Evolutionary conservation across 1,139 yeast genomes (phyloP).

Genomic region (Nakaseomyces glabratus): DNA sequence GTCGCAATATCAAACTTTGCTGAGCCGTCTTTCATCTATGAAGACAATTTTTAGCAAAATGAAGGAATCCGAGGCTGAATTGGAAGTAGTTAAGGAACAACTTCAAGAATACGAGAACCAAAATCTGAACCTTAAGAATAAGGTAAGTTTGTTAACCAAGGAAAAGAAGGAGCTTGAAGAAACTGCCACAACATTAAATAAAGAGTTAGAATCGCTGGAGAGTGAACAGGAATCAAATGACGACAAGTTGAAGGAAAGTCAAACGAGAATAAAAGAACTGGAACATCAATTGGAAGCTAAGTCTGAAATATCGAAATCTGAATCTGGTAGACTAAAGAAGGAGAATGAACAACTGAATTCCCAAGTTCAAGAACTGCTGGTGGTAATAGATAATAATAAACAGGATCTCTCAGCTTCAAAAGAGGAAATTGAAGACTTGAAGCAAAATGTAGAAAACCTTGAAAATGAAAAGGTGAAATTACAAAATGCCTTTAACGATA

Average conservation of each 20-base stretch:
- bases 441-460: conserved; percentile 12
- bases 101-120: conserved; percentile 33
- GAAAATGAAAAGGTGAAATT: conserved; percentile 20
- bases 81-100: conserved; percentile 47
- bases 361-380: conserved; percentile 24
- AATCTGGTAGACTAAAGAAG: conserved; percentile 15
- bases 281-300: conserved; percentile 21
- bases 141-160: conserved; percentile 21
- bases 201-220: conserved; percentile 49
- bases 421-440: conserved; percentile 25
- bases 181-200: conserved; percentile 37
- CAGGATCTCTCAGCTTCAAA: conserved; percentile 22
- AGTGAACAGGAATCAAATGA: conserved; percentile 60
- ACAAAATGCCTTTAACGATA: conserved; percentile 20
- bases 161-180: conserved; percentile 31
- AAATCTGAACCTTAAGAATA: conserved; percentile 31
- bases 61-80: conserved; percentile 67
- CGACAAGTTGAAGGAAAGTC: conserved; percentile 31
- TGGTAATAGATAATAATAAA: conserved; percentile 22
- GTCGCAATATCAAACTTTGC: conserved; percentile 62
- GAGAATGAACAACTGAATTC: conserved; percentile 23
- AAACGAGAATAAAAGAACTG: conserved; percentile 16
- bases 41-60: conserved; percentile 64
- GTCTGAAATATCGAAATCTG: conserved; percentile 17
- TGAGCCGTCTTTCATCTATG: conserved; percentile 72